Evolutionary conservation across 805 yeast genomes (phyloP), one percentile per base, ranked within the genome.

Genomic region (Candida methanosorbosa): DNA sequence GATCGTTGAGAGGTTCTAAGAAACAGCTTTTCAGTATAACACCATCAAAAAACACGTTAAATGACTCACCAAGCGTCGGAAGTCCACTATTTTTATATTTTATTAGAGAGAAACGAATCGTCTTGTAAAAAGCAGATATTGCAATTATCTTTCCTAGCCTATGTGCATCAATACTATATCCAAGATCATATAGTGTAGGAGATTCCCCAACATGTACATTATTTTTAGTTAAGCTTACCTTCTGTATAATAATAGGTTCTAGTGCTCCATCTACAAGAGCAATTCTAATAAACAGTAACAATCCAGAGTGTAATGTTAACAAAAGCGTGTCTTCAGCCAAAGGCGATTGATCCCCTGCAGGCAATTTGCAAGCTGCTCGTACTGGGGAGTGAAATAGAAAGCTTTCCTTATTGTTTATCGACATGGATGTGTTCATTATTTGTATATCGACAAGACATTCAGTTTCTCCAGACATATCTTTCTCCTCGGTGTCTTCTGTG

Each of bases 291-390:
- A 53, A 14, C 11, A 53, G 25, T 3, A 52, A 22, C 22, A 34
- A 37, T 3, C 56, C 56, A 3, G 46, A 35, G 9, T 41, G 32
- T 29, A 54, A 34, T 12, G 47, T 38, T 3, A 54, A 32, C 9
- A 57, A 15, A 7, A 59, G 26, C 1, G 53, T 41, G 34, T 58
- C 62, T 34, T 51, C 58, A 11, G 28, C 35, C n/a, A n/a, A n/a
- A 14, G 37, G 29, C 5, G 52, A 43, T 7, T 34, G 31, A 11
- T 33, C 38, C 16, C 42, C 44, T 1, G 52, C 48, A 8, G 46
- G 48, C 1, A 56, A 35, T 5, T 52, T 44, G 11, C 47, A 40
- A 3, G 57, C 48, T 18, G 46, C 38, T 36, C 49, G 15, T 12
- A 56, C 49, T 0, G 40, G 28, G 1, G 45, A 38, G 28, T 47